Base-by-base conservation (phyloP, 495 filamentous ascomycete species). In the Xylaria palmicola region DNA sequence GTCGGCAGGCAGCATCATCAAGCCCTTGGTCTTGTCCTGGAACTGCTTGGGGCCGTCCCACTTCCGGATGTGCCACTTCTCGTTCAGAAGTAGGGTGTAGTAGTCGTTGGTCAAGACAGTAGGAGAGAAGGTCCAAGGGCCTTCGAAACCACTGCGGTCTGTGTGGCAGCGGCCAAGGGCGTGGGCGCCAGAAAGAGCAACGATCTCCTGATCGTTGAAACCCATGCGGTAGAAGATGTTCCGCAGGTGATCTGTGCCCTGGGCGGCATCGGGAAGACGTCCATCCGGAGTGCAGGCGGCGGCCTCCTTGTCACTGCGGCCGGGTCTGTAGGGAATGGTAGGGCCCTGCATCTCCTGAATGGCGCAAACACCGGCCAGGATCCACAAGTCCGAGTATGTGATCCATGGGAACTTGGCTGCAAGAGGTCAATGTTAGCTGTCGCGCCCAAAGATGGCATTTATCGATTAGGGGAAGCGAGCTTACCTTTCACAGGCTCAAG, bases 1-100 rank as follows among this genome's bases (percentile, higher is more conserved):
- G 71, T 98, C 94, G 58, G 91, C 87, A 59, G 94, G 94, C 68
- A 98, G 79, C 94, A 98, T 98, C 94, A 98, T 98, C 66, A 98
- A 78, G 48, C 83, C 83, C 82, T 92, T 90, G 66, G 86, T 92
- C 70, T 77, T 81, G 78, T 98, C 94, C 75, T 92, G 84, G 74
- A 84, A 93, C 83, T 96, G 83, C 65, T 66, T 54, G 36, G 92
- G 92, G 19, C 94, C 94, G 71, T 93, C 86, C 94, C 94, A 98
- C 86, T 96, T 96, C 79, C 85, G 86, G 79, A 82, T 88, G 67
- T 82, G 75, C 94, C 94, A 98, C 82, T 95, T 95, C 86, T 97
- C 92, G 20, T 90, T 85, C 37, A 95, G 65, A 43, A 98, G 84
- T 4, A 97, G 84, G 62, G 84, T 85, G 85, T 85, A 98, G 81